Base-by-base conservation (phyloP, 108 stramenopile genomes). In the Discostella stelligeroides region DNA sequence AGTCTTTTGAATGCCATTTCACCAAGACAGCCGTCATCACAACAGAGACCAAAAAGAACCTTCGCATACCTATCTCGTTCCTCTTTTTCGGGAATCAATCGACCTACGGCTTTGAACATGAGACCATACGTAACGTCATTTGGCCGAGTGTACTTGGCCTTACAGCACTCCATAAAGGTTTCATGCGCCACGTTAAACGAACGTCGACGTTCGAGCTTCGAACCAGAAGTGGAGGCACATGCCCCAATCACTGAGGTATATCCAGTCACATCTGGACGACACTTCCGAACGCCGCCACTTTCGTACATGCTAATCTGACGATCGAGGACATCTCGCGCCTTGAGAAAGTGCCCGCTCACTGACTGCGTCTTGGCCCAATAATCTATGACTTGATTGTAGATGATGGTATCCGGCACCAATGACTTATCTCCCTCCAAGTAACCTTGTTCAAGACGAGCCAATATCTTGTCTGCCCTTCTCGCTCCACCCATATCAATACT, bases 91-190 rank as follows among this genome's bases (percentile, higher is more conserved):
- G 76, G 78, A 24, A 74, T 23, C 4, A 94, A 71, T 6, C 80
- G 67, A 15, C 82, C 79, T 25, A 83, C 83, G 21, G 85, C 86
- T 56, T 89, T 91, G 47, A 94, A 69, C 85, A 94, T 87, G 48
- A 86, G 73, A 38, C 89, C 92, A 50, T 94, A 94, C 10, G 90
- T 90, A 0, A 94, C 87, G 67, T 91, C 87, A 70, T 90, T 94
- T 11, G 90, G 87, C 7, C 55, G 60, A 46, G 24, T 80, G 60
- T 18, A 84, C 75, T 56, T 47, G 21, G 50, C 55, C 39, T 29
- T 34, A 46, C 79, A 80, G 18, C 84, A 58, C 59, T 88, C 73
- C 71, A 86, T 81, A 60, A 86, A 85, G 34, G 88, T 88, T 34
- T 58, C 49, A 37, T 86, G 73, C 1, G 92, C 89, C 41, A 87